Conservation (phyloP, 495 filamentous ascomycete genomes). For the Trichocladium antarcticum region DNA sequence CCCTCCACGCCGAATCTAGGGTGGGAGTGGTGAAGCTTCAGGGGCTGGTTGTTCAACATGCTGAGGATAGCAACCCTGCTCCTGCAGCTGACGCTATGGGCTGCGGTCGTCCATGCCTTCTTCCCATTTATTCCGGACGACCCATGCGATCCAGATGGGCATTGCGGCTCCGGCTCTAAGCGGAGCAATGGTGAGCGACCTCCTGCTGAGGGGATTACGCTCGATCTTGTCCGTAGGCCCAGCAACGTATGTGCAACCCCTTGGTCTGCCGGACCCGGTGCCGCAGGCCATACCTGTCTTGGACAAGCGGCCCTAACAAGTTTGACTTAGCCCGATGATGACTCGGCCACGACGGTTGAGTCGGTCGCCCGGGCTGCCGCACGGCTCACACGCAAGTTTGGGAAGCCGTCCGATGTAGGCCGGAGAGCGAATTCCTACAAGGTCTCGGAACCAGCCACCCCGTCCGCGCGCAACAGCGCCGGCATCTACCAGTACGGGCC, state of each 20-base stretch:
- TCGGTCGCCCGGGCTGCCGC: constrained; percentile 9
- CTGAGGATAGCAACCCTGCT: constrained; percentile 20
- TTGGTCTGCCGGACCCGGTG: too few relatives aligned
- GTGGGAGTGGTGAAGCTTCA: constrained; percentile 21
- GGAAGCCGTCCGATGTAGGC: constrained; percentile 1
- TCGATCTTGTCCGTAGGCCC: constrained; percentile 11
- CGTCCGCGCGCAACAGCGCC: constrained; percentile 46
- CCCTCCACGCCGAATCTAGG: constrained; percentile 10
- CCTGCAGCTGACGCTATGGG: constrained; percentile 36
- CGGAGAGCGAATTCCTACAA: constrained; percentile 41
- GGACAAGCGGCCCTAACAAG: not conserved
- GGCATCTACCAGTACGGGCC: constrained; percentile 63
- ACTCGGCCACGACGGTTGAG: constrained; percentile 3
- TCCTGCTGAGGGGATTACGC: constrained; percentile 7
- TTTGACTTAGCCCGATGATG: not conserved
- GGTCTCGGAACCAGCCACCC: constrained; percentile 44
- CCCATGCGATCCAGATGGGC: constrained; percentile 12
- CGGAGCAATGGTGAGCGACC: not conserved
- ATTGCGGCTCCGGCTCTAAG: constrained; percentile 7
- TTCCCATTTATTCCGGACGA: constrained; percentile 24
- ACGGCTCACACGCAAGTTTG: constrained; percentile 19
- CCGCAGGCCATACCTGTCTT: not conserved
- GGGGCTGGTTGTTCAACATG: constrained; percentile 29
- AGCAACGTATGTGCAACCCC: constrained; percentile 12
- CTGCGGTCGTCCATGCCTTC: constrained; percentile 29